Evolutionary conservation across 805 yeast species (phyloP), one percentile per base, ranked within the genome.

Genomic region (Saturnispora bothae): DNA sequence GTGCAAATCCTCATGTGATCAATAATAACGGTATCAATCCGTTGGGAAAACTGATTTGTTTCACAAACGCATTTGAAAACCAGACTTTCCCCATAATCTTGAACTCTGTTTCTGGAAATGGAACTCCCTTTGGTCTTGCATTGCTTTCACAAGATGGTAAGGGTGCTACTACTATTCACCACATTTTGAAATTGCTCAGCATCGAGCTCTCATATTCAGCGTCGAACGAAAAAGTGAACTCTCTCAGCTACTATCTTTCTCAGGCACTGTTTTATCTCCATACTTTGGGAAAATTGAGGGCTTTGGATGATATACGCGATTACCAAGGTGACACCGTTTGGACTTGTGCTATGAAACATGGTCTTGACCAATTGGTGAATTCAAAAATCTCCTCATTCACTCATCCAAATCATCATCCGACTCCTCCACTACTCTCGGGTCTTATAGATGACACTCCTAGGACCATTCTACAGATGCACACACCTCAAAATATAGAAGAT

Each of bases 101-200:
- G 30, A 73, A 72, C n/a, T 64, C 21, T n/a, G 20, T 21, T 12
- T 25, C 40, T 13, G 16, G 18, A 7, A 26, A 26, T 15, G 17
- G 23, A 8, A 23, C 20, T 12, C 34, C 40, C 1, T 28, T 37
- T 19, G 40, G 40, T 4, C 19, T 31, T 5, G 23, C 32, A 12
- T 20, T 37, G 10, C 15, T 37, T 17, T 26, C 12, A 12, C 35
- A 32, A 52, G 97, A 92, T 57, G 68, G 66, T 17, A 68, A 76
- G 43, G 96, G 96, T 4, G 84, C 86, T 48, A 84, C 96, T 0
- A 84, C 94, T 5, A 61, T 86, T 34, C 94, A 85, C 50, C 40
- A 37, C 17, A 37, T 37, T 14, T 21, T 37, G 20, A 25, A 20
- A 31, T 20, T 32, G 25, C 21, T 37, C 17, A 31, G 31, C 21